Conservation (phyloP, 1,139 yeast genomes). For the Yamadazyma membranifaciens region DNA sequence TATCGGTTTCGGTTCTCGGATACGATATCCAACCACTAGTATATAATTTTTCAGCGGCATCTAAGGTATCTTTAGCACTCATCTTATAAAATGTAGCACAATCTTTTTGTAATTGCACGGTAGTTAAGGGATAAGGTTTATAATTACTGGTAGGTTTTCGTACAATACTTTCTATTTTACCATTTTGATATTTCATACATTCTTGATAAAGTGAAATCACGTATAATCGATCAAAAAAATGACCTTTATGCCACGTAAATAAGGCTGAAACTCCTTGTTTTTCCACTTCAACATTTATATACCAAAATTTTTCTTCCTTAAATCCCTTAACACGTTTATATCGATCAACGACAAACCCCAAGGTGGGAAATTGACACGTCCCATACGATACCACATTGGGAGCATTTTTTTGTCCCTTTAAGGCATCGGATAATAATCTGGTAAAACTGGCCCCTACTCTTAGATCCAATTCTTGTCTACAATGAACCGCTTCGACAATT, state of each 20-base stretch:
- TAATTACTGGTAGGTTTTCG: slow-evolving; percentile 70
- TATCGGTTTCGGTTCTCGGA: slow-evolving; percentile 97
- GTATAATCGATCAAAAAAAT: slow-evolving; percentile 69
- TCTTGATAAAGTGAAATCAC: slow-evolving; percentile 64
- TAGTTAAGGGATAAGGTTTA: slow-evolving; percentile 88
- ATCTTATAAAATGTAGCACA: slow-evolving; percentile 73
- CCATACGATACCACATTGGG: slow-evolving; percentile 65
- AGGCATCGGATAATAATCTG: slow-evolving; percentile 60
- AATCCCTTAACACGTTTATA: slow-evolving; percentile 73
- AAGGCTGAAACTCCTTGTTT: slow-evolving; percentile 28
- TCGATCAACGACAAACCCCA: slow-evolving; percentile 96
- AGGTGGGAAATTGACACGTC: slow-evolving; percentile 94
- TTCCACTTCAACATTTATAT: slow-evolving; percentile 50
- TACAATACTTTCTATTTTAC: slow-evolving; percentile 49
- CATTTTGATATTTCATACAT: slow-evolving; percentile 51
- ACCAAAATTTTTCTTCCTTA: slow-evolving; percentile 80
- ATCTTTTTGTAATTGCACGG: slow-evolving; percentile 90
- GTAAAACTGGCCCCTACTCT: slow-evolving; percentile 91
- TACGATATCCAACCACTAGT: slow-evolving; percentile 85
- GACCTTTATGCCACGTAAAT: slow-evolving; percentile 68
- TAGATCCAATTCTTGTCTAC: slow-evolving; percentile 84
- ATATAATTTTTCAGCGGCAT: slow-evolving; percentile 83
- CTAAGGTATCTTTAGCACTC: slow-evolving; percentile 80
- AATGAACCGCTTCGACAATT: slow-evolving; percentile 79
- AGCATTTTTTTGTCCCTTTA: slow-evolving; percentile 26